A percentile compares a stretch with the other conserved stretches of the same genome.
These are phyloP conservation scores for Pythium monospermum DNA, from an alignment of 352 stramenopile species.

Conservation along the genomic window DNA sequence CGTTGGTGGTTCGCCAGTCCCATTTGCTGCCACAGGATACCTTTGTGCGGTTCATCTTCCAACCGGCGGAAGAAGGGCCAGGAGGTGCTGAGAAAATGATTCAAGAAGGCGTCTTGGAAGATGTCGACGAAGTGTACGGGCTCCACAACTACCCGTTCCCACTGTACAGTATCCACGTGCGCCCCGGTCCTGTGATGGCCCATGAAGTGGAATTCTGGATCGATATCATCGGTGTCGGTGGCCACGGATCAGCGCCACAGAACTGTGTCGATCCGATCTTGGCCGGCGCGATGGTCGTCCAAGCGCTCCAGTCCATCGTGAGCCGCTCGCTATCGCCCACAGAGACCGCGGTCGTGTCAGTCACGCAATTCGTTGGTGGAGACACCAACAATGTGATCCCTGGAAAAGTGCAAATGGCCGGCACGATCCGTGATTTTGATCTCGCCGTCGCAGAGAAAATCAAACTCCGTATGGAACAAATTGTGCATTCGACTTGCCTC, in stretches of 20 bases:
- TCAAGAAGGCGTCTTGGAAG: conserved; percentile 85
- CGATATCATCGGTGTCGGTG: conserved; percentile 88
- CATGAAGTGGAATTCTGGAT: conserved; percentile 92
- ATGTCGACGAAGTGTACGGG: conserved; percentile 90
- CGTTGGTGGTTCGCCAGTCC: conserved; percentile 61
- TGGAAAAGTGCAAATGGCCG: conserved; percentile 66
- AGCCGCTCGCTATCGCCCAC: conserved; percentile 86
- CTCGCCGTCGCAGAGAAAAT: conserved; percentile 79
- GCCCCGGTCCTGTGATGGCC: conserved; percentile 88
- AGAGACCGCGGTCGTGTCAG: conserved; percentile 90
- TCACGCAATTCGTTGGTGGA: conserved; percentile 89
- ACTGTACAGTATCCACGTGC: conserved; percentile 85
- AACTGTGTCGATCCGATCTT: conserved; percentile 92
- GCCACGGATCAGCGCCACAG: conserved; percentile 92
- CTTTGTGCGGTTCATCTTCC: conserved; percentile 92
- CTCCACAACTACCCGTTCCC: conserved; percentile 90
- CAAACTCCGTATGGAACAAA: conserved; percentile 73
- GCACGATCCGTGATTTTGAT: conserved; percentile 93
- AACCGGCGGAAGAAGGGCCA: conserved; percentile 93
- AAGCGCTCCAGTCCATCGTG: conserved; percentile 92
- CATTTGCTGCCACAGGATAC: conserved; percentile 67
- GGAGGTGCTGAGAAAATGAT: conserved; percentile 92
- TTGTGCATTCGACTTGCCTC: conserved; percentile 82
- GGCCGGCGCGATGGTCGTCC: conserved; percentile 83
- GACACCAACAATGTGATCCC: conserved; percentile 96